These are phyloP conservation scores for Aspergillus baeticus DNA, from an alignment of 495 filamentous ascomycete species.

Conservation along the genomic window DNA sequence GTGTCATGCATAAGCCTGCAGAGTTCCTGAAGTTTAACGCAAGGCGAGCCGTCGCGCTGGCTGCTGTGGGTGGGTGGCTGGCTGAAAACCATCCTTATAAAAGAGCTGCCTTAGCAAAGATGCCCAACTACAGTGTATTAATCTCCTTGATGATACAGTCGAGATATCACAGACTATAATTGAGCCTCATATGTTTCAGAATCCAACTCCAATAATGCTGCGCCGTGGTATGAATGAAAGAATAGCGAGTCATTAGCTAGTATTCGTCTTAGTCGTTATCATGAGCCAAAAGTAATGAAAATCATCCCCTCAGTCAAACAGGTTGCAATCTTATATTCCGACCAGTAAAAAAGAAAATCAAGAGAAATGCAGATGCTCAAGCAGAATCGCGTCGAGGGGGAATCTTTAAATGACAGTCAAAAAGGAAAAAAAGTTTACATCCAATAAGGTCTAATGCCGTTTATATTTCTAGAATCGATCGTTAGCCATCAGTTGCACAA, in stretches of 20 bases:
- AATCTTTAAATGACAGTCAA: slow-evolving; percentile 8
- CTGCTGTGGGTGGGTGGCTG: not conserved
- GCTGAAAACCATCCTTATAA: not conserved
- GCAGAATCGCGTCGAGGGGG: slow-evolving; percentile 1
- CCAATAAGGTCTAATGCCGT: slow-evolving; percentile 29
- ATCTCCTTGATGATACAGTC: not conserved
- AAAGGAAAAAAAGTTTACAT: not conserved
- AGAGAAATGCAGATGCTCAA: slow-evolving; percentile 2
- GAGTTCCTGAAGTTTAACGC: slow-evolving; percentile 3
- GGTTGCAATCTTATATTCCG: not conserved
- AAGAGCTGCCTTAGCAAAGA: too few species aligned
- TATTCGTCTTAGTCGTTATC: not conserved
- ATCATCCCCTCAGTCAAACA: not conserved
- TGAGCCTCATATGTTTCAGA: not conserved
- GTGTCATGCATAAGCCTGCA: slow-evolving; percentile 9
- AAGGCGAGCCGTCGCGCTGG: not conserved
- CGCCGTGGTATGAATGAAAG: not conserved
- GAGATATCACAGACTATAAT: not conserved
- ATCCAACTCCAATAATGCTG: slow-evolving; percentile 13
- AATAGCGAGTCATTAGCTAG: not conserved
- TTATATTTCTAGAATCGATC: slow-evolving; percentile 40
- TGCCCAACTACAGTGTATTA: not conserved
- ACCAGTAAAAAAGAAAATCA: not conserved
- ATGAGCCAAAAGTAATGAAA: not conserved
- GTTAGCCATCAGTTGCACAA: not conserved